Base-by-base conservation (phyloP, 129 eudicot species). In the Dittrichia graveolens region DNA sequence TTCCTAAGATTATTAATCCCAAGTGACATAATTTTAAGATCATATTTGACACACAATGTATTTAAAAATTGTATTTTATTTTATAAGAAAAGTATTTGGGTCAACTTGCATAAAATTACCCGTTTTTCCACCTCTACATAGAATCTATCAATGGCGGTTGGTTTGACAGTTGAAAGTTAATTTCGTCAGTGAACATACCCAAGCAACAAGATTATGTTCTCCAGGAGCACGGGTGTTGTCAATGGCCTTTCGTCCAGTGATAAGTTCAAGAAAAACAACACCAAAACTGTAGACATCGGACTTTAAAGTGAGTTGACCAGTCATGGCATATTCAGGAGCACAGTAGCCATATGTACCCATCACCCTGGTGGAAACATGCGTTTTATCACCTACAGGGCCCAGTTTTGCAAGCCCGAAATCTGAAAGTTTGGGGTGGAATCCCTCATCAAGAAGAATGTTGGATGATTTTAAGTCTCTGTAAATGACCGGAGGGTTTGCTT, bases 321-420 rank as follows among this genome's bases (percentile, higher is more conserved):
- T 92, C 98, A 92, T 92, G 52, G 98, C 98, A 57, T 92, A 92
- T 62, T 92, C 98, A 15, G 98, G 98, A 66, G 98, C 98, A 87
- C 98, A 92, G 68, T 92, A 92, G n/a, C 98, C 98, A 56, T 92
- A 92, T 43, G 98, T 92, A 19, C 98, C 98, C 98, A 92, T 92
- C 71, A 92, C 98, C 66, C 98, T 73, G 48, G 98, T 92, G 43
- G 98, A 92, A 40, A 92, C 98, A 16, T 92, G 98, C 40, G 98
- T 92, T 78, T 92, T 92, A 77, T 92, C 98, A 19, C 98, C 98
- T 58, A 92, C 95, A 5, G 98, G 98, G 2, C 98, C 98, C 39
- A 92, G 79, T 80, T 92, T 92, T 12, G 98, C 98, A 42, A 92
- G 98, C 55, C 98, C 98, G 65, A 92, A 92, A 79, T 92, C 98